Evolutionary conservation across 2,329 filamentous ascomycete species (phyloP), one percentile per base, ranked within the genome.

Genomic region (Aspergillus fumigatus): DNA sequence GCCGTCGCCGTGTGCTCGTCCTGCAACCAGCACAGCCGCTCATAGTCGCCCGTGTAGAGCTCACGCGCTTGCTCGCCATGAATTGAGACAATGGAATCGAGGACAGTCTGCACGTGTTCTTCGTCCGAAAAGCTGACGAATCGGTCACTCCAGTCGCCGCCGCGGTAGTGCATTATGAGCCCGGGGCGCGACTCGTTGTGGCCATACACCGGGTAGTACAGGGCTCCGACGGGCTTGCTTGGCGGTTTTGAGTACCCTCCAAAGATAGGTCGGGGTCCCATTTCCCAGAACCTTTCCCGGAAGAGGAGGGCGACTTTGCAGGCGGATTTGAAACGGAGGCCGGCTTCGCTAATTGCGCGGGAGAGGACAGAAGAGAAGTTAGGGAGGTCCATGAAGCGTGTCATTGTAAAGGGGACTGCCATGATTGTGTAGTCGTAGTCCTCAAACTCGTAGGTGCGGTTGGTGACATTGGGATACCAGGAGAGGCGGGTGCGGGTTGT

Each of bases 271-370:
- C 56, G 54, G 1, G 66, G 59, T 4, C 67, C 67, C 7, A 65
- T 59, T 50, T 73, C 70, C 70, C 70, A 73, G 62, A 73, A 73
- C 3, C 70, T 68, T 17, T 66, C 62, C 4, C 58, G 59, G 53
- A 70, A 73, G 9, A 70, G 64, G 4, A 73, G 61, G 4, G 68
- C 68, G 4, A 73, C 66, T 56, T 73, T 71, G 64, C 69, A 72
- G 26, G 68, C 65, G 5, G 66, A 66, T 49, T 70, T 67, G 63
- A 69, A 71, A 35, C 65, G 66, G 3, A 70, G 57, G 17, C 67
- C 67, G 7, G 59, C 58, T 56, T 67, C 63, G 55, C 62, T 63
- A 48, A 66, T 71, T 5, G 52, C 14, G 48, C 62, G 61, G 17
- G 55, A 53, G 2, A 70, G 56, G 1, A 67, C 61, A 1, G 64